Evolutionary conservation across 1,284 basidiomycete species (phyloP), one percentile per base, ranked within the genome.

Genomic region (Farysia itapuensis): DNA sequence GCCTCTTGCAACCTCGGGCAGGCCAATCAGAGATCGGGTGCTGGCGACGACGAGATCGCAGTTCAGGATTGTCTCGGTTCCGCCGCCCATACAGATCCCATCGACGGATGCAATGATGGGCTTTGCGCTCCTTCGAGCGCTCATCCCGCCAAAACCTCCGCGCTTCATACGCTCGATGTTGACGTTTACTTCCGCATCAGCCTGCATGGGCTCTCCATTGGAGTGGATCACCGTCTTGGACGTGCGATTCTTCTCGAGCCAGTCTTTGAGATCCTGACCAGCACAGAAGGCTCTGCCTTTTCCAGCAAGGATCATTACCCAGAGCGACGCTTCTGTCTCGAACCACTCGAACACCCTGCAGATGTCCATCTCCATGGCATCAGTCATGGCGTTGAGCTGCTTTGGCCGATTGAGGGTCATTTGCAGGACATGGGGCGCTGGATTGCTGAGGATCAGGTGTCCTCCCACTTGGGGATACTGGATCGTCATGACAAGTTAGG

Each of bases 71-170:
- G 90, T 83, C 72, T 92, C 89, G 31, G 84, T 81, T 2, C 88
- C 90, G 4, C 89, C 90, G 12, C 89, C 90, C 58, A 86, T 86
- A 3, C 87, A 85, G 22, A 84, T 81, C 12, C 89, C 89, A 61
- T 86, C 85, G 2, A 91, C 86, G 3, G 89, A 89, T 15, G 88
- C 87, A 39, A 92, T 86, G 54, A 90, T 83, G 7, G 88, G 88
- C 72, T 92, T 91, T 47, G 79, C 80, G 8, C 82, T 83, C 4
- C 74, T 72, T 38, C 82, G 81, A 2, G 88, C 81, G 23, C 86
- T 83, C 39, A 92, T 77, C 12, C 85, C 83, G 0, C 83, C 90
- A 72, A 92, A 91, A 2, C 89, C 90, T 59, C 88, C 79, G 0
- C 78, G 47, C 31, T 53, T 49, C 37, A 59, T 47, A 36, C 51